Evolutionary conservation across 2,329 filamentous ascomycete species (phyloP).

Genomic region (Arthrinium phaeospermum): DNA sequence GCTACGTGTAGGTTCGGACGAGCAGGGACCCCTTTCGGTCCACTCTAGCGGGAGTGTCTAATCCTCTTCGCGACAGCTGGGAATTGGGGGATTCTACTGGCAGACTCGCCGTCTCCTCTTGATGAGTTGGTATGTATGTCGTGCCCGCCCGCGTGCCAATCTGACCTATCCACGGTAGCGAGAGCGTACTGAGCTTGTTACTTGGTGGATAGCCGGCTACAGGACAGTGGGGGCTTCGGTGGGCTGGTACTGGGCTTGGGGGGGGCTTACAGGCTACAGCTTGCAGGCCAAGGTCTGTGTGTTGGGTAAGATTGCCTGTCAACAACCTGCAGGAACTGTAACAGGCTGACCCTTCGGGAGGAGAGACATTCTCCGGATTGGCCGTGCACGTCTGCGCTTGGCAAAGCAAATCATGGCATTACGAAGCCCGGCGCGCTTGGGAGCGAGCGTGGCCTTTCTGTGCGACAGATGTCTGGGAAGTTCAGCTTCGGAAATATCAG

Average conservation of each 20-base stretch:
- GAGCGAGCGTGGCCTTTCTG: not conserved
- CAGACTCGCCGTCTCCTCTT: not conserved
- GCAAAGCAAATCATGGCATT: not conserved
- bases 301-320: constrained; percentile 33
- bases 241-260: not conserved
- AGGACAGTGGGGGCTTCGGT: not conserved
- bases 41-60: not conserved
- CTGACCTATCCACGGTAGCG: not conserved
- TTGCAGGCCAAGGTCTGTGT: constrained; percentile 30
- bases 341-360: constrained; percentile 11
- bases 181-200: constrained; percentile 6
- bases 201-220: constrained; percentile 9
- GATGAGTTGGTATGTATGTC: not conserved
- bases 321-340: constrained; percentile 26
- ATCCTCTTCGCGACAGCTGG: not conserved
- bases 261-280: constrained; percentile 26
- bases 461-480: not conserved
- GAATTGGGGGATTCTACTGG: not conserved
- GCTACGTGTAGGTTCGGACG: not conserved
- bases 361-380: constrained; percentile 6
- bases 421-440: not conserved
- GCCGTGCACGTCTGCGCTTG: constrained; percentile 13
- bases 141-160: not conserved
- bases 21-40: not conserved
- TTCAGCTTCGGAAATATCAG: not conserved